Evolutionary conservation across 2,329 filamentous ascomycete genomes (phyloP), one percentile per base, ranked within the genome.

Genomic region (Aspergillus sp.): DNA sequence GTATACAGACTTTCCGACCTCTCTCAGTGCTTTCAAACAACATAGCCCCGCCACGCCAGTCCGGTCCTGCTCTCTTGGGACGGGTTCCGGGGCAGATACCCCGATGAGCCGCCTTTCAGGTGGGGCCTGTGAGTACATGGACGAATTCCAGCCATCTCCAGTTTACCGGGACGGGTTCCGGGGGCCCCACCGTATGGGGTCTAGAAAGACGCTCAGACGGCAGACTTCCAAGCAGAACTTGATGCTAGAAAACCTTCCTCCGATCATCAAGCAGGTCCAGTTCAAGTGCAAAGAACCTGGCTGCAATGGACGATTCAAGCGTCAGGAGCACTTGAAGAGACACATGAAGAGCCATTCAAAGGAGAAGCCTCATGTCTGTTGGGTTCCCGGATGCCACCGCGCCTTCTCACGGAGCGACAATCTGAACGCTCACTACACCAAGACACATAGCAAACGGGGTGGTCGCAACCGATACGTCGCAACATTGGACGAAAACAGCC

Each of bases 281-380:
- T 75, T 77, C 63, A 70, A 72, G 61, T 76, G 79, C 69, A 71
- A 73, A 41, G 72, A 75, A 47, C 70, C 73, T 2, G 76, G 75
- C 7, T 80, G 79, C 62, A 73, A 73, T 55, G 75, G 75, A 7
- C 74, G 74, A 5, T 82, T 82, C 65, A 78, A 79, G 68, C 68
- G 80, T 48, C 77, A 79, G 58, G 79, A 82, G 60, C 79, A 81
- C 56, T 67, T 81, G 17, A 80, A 80, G 68, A 69, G 79, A 11
- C 80, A 82, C 62, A 75, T 77, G 69, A 77, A 75, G 65, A 80
- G 73, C 15, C 78, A 80, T 55, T 77, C 77, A 33, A 74, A 76
- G 57, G 74, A 77, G 50, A 76, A 76, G 64, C 73, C 73, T 4
- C 74, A 77, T 64, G 70, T 73, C 8, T 79, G 77, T 59, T 78